These are phyloP conservation scores for Gentiana straminea DNA, from an alignment of 257 asterid species.

Conservation along the genomic window DNA sequence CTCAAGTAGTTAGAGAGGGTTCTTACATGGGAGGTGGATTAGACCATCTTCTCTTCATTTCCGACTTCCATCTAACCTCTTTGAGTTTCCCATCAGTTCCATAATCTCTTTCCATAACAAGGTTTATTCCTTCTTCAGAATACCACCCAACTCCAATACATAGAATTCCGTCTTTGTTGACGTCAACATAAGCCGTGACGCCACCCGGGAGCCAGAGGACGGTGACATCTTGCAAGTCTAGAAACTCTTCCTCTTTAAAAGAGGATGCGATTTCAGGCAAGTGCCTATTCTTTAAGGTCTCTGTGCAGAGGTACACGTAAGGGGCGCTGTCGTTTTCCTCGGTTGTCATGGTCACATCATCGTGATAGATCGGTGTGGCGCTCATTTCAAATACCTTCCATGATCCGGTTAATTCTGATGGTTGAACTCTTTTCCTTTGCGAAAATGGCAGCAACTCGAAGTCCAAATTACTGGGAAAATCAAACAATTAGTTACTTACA, in stretches of 20 bases:
- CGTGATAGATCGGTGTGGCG: constrained; percentile 72
- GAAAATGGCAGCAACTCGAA: constrained; percentile 75
- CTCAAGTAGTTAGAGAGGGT: neutral
- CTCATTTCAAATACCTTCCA: constrained; percentile 98
- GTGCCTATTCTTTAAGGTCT: constrained; percentile 73
- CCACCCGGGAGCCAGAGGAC: constrained; percentile 97
- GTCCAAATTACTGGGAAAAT: constrained; percentile 46
- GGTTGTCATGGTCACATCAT: constrained; percentile 18
- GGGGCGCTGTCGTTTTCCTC: constrained; percentile 35
- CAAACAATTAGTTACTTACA: neutral
- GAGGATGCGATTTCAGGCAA: constrained; percentile 51
- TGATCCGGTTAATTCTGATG: constrained; percentile 75
- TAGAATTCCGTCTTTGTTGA: constrained; percentile 74
- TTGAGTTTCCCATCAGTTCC: constrained; percentile 88
- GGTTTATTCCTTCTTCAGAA: constrained; percentile 83
- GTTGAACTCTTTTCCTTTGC: constrained; percentile 84
- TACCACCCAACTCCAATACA: constrained; percentile 98
- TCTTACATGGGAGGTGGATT: constrained; percentile 78
- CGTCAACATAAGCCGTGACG: constrained; percentile 82
- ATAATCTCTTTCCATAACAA: constrained; percentile 93
- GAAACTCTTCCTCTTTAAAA: constrained; percentile 87
- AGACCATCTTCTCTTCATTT: constrained; percentile 94
- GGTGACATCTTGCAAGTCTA: constrained; percentile 76
- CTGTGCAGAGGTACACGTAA: constrained; percentile 76
- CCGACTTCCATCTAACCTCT: constrained; percentile 86